A percentile compares a stretch with the other conserved stretches of the same genome.
Conservation (phyloP, 2,329 filamentous ascomycete species). For the Aspergillus phoenicis region DNA sequence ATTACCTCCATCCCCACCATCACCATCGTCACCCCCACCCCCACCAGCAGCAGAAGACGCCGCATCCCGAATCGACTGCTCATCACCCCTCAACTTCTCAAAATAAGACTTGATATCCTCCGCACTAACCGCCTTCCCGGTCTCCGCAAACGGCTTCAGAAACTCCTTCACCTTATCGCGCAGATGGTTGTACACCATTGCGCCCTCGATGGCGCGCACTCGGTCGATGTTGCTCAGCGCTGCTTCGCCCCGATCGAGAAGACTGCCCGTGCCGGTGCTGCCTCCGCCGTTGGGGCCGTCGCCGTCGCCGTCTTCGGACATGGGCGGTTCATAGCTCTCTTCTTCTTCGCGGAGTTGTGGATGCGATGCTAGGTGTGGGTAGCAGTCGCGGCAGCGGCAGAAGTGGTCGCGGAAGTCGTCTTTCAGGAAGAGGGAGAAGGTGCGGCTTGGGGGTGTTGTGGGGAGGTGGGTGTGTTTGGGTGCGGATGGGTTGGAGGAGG, state of each 20-base stretch:
- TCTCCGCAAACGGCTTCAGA: conserved; percentile 90
- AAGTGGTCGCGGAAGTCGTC: conserved; percentile 77
- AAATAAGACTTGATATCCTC: conserved; percentile 98
- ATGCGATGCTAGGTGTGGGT: conserved; percentile 68
- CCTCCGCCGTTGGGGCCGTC: conserved; percentile 48
- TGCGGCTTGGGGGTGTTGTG: conserved; percentile 52
- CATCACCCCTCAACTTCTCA: conserved; percentile 88
- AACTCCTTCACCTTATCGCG: conserved; percentile 96
- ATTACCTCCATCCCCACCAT: conserved; percentile 26
- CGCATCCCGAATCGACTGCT: conserved; percentile 68
- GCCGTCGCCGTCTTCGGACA: conserved; percentile 67
- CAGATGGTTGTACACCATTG: conserved; percentile 96
- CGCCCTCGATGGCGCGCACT: conserved; percentile 89
- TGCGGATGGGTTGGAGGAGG: conserved; percentile 10
- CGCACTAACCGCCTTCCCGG: conserved; percentile 80
- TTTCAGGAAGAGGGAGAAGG: conserved; percentile 81
- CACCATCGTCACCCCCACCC: conserved; percentile 31
- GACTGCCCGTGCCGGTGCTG: conserved; percentile 70
- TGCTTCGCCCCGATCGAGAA: conserved; percentile 89
- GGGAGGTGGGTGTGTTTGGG: conserved; percentile 66
- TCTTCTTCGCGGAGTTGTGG: conserved; percentile 90
- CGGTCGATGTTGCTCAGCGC: conserved; percentile 90
- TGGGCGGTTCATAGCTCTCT: conserved; percentile 87
- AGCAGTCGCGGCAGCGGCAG: conserved; percentile 83
- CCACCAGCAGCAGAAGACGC: conserved; percentile 54